Evolutionary conservation across 1,284 basidiomycete genomes (phyloP), one percentile per base, ranked within the genome.

Genomic region (Rhodotorula sp.): DNA sequence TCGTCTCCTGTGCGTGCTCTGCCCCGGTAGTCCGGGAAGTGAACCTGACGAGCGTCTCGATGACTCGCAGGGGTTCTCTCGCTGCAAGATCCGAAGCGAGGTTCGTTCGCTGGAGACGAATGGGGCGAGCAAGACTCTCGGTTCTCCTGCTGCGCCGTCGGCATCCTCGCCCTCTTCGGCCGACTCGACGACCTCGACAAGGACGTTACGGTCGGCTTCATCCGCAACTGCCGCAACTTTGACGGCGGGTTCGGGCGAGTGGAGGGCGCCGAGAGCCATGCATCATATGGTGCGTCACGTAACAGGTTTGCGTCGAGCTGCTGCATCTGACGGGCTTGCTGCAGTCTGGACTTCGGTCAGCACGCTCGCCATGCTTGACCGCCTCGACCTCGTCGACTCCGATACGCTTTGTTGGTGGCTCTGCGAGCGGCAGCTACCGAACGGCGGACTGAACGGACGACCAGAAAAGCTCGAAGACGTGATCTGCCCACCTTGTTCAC

Each of bases 401-500:
- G 85, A 90, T 27, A 89, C 86, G 39, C 83, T 97, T 2, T 89
- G 85, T 17, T 94, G 90, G 88, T 99, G 95, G 95, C 82, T 99
- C 4, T 86, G 90, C 17, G 96, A 99, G 78, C 84, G 95, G 13
- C 95, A 99, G 79, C 83, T 97, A 17, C 90, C 93, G 0, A 93
- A 88, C 76, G 95, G 95, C 13, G 96, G 95, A 0, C 83, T 99
- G 68, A 98, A 99, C 76, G 95, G 95, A 0, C 85, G 95, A 29
- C 95, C 95, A 4, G 92, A 99, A 79, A 99, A 99, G 82, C 84
- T 98, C n/a, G 93, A 95, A 82, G 94, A 98, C 79, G 94, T 94
- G 75, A 77, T 88, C 78, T 24, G 17, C 36, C 11, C 34, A 9
- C 19, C 30, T 49, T 30, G 44, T 44, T 46, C 63, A 17, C 34